Evolutionary conservation across 1,139 yeast species (phyloP).

Genomic region (Yamadazyma trypodendri): DNA sequence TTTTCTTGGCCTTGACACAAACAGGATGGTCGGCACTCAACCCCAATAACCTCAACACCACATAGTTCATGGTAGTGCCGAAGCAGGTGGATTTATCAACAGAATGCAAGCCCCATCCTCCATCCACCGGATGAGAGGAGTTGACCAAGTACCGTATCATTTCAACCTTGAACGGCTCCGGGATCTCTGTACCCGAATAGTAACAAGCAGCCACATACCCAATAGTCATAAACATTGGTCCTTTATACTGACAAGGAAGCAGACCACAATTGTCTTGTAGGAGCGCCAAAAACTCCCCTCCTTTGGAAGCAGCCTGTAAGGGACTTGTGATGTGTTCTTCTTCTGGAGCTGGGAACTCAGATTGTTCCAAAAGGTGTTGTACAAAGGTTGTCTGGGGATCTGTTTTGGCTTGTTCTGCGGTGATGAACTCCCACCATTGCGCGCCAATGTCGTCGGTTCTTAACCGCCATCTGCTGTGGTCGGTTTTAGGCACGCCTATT

Average conservation of each 20-base stretch:
- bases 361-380: constrained; percentile 52
- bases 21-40: constrained; percentile 73
- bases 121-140: constrained; percentile 94
- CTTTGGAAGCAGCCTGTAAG: constrained; percentile 65
- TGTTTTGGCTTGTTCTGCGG: constrained; percentile 31
- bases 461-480: constrained; percentile 73
- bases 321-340: constrained; percentile 43
- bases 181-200: constrained; percentile 65
- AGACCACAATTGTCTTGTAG: constrained; percentile 82
- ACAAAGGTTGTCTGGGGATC: constrained; percentile 59
- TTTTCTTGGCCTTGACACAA: constrained; percentile 71
- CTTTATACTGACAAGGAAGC: constrained; percentile 91
- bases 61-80: constrained; percentile 89
- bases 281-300: constrained; percentile 65
- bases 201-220: constrained; percentile 81
- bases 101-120: constrained; percentile 99
- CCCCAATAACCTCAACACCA: constrained; percentile 74
- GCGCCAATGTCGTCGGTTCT: constrained; percentile 70
- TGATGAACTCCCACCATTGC: constrained; percentile 76
- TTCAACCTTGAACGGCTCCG: constrained; percentile 65
- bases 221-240: constrained; percentile 96
- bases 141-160: constrained; percentile 82
- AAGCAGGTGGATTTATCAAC: constrained; percentile 92
- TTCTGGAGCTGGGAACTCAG: constrained; percentile 44
- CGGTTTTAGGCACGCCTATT: constrained; percentile 66